Conservation (phyloP, 495 filamentous ascomycete genomes). For the Neurospora sp. region DNA sequence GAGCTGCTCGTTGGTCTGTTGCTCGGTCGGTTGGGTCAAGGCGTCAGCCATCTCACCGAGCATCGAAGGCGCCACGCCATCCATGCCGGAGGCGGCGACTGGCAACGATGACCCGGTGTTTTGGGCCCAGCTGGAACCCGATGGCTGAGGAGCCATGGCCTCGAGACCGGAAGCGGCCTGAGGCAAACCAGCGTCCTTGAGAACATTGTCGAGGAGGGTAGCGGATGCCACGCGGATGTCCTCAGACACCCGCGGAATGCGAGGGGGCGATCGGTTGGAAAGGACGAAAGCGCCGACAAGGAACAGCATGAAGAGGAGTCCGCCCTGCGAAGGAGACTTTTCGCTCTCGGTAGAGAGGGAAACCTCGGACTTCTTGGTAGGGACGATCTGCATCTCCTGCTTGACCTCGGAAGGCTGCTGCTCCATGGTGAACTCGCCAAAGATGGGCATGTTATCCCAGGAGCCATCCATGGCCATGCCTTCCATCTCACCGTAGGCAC, state of each 20-base stretch:
- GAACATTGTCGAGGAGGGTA: conserved; percentile 76
- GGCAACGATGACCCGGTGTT: conserved; percentile 31
- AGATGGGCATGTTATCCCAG: conserved; percentile 74
- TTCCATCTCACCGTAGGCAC: conserved; percentile 73
- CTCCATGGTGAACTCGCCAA: conserved; percentile 48
- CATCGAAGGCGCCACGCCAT: conserved; percentile 49
- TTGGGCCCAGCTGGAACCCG: conserved; percentile 40
- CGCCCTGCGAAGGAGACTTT: conserved; percentile 53
- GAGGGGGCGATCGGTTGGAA: conserved; percentile 61
- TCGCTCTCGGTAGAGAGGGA: conserved; percentile 44
- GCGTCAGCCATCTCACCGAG: conserved; percentile 67
- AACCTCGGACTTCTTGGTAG: conserved; percentile 44
- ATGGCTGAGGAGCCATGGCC: conserved; percentile 39
- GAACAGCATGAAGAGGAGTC: conserved; percentile 72
- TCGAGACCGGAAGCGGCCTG: conserved; percentile 34
- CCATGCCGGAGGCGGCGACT: conserved; percentile 42
- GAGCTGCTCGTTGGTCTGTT: conserved; percentile 82
- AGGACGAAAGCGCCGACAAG: conserved; percentile 95
- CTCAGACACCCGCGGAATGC: conserved; percentile 78
- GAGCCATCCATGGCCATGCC: conserved; percentile 67
- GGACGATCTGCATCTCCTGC: conserved; percentile 45
- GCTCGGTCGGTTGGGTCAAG: conserved; percentile 64
- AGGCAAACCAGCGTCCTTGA: conserved; percentile 65
- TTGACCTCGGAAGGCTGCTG: conserved; percentile 37
- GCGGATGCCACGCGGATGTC: conserved; percentile 90